Evolutionary conservation across 1,284 basidiomycete species (phyloP), one percentile per base, ranked within the genome.

Genomic region (Meira nashicola): DNA sequence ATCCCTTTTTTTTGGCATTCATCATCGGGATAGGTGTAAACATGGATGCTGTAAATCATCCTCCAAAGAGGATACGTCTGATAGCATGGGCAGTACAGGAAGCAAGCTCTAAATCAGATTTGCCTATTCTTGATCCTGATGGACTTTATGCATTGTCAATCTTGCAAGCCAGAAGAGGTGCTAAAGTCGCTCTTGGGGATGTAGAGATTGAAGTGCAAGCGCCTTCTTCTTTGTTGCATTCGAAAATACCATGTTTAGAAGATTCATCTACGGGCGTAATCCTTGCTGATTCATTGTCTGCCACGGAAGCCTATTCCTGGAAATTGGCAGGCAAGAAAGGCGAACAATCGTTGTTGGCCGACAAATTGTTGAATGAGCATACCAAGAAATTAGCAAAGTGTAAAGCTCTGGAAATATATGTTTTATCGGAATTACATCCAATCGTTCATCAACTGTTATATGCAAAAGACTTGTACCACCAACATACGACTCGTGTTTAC

Each of bases 121-220:
- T 56, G 2, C 55, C 55, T 8, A 56, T 43, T 9, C 43, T 56
- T 4, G 55, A 56, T 46, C 39, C 55, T 14, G 41, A 43, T 46
- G 19, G 39, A 10, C 33, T 56, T 2, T 56, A 56, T 56, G 55
- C 55, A 14, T 17, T 43, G 21, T 49, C 44, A 12, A 44, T 56
- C 8, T 28, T 56, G 9, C 55, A 46, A 19, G 21, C 55, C 15
- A 40, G 46, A 39, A 17, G 39, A 37, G 40, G 14, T 15, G 15
- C 54, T 19, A 44, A 33, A 8, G 23, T n/a, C 41, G n/a, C 44
- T 44, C 39, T 48, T 7, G 14, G n/a, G 10, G 28, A 33, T 33
- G 28, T 23, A 19, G 19, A 23, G 43, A 8, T 23, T 8, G 43
- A 23, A 19, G 19, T 23, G 8, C 19, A 23, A 33, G 14, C 44